Base-by-base conservation (phyloP, 2,329 filamentous ascomycete species). In the Xylariaceae sp. region DNA sequence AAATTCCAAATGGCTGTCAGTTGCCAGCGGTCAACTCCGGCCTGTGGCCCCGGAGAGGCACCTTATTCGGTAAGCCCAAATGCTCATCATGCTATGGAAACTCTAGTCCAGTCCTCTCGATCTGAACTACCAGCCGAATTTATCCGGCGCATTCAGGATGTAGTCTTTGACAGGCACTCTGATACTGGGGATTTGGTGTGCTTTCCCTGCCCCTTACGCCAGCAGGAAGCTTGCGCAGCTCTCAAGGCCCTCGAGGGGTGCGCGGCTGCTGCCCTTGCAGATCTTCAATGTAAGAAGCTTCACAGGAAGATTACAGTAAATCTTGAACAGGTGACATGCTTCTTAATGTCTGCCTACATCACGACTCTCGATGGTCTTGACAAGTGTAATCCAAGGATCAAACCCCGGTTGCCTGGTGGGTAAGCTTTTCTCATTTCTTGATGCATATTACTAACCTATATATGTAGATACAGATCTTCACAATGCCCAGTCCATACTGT, bases 401-500 rank as follows among this genome's bases (percentile, higher is more conserved):
- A 78, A 64, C 70, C 72, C 21, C 71, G 77, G 39, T 63, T 68
- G 20, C 64, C 66, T 37, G 62, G 67, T 70, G 52, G 37, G 41
- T 60, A 13, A 36, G 9, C 30, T 20, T 24, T 35, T 18, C 50
- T 20, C 20, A 13, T 18, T 13, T 77, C 77, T 76, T 66, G 66
- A 74, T 72, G 6, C 50, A 42, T 20, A 27, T 11, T 56, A 56
- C 41, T 52, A 29, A 57, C 67, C 3, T 15, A 42, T 46, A 33
- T 45, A 27, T 16, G 29, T 11, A 90, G 87, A 90, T 62, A 91
- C 87, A 63, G 88, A 91, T 70, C 71, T 91, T 18, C 73, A 89
- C 4, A 75, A 81, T 56, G 88, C 88, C 1, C 88, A 91, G 67
- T 89, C 87, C 2, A 83, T 85, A 57, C 75, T 83, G 6, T 91